These are phyloP conservation scores for Calocybe cyanea DNA, from an alignment of 768 basidiomycete genomes.

Conservation along the genomic window DNA sequence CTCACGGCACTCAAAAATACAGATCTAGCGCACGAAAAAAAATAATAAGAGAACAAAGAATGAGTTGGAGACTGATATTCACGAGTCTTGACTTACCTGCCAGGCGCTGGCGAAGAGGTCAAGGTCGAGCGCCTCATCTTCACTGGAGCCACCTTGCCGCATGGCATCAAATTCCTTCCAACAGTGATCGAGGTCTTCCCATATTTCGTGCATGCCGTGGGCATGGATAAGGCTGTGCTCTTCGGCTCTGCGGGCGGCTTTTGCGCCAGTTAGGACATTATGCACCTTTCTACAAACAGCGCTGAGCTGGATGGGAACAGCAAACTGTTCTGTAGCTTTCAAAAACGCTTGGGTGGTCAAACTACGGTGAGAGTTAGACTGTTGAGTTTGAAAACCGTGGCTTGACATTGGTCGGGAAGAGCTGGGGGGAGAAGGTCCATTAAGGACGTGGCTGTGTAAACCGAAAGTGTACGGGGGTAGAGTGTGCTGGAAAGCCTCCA, in stretches of 20 bases:
- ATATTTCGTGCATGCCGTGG: conserved; percentile 69
- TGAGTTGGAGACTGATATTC: conserved; percentile 4
- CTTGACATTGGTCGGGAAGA: conserved; percentile 14
- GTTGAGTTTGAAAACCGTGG: conserved; percentile 11
- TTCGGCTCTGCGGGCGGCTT: conserved; percentile 56
- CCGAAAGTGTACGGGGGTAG: conserved; percentile 38
- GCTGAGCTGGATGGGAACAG: conserved; percentile 71
- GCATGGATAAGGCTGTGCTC: conserved; percentile 57
- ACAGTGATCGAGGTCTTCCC: conserved; percentile 75
- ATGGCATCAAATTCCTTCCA: conserved; percentile 83
- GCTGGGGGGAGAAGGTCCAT: conserved; percentile 12
- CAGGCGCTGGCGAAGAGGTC: conserved; percentile 77
- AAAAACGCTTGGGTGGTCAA: conserved; percentile 39
- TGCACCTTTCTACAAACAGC: conserved; percentile 78
- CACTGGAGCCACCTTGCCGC: conserved; percentile 30
- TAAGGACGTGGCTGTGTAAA: conserved; percentile 20
- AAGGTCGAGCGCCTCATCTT: conserved; percentile 36
- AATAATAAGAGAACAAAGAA: conserved; percentile 5
- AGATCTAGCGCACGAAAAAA: conserved; percentile 48
- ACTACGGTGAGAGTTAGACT: conserved; percentile 8
- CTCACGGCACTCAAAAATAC: conserved; percentile 87
- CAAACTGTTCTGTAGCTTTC: conserved; percentile 56
- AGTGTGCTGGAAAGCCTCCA: conserved; percentile 65
- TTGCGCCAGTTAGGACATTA: conserved; percentile 70
- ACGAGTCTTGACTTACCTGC: conserved; percentile 56